These are phyloP conservation scores for Penicillium sp. DNA, from an alignment of 2,329 filamentous ascomycete species.

Conservation along the genomic window DNA sequence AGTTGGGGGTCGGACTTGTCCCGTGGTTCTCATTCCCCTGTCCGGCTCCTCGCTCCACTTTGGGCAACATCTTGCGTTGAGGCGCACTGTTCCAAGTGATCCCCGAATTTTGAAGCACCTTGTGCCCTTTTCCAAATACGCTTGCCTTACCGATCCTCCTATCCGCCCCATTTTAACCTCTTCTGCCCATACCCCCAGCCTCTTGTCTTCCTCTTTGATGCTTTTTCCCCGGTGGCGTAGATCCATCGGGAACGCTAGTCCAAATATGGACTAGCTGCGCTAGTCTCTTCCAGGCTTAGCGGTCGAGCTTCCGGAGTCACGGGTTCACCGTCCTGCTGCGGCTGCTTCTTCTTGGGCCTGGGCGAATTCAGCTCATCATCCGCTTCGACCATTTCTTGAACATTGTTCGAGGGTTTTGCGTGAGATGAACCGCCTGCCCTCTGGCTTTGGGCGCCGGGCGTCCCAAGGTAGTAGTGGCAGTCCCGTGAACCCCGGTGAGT, in stretches of 20 bases:
- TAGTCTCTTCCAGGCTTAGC: conserved; percentile 36
- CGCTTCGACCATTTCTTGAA: conserved; percentile 12
- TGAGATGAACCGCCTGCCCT: conserved; percentile 43
- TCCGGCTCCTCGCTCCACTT: conserved; percentile 20
- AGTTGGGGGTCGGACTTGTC: conserved; percentile 29
- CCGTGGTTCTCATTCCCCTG: conserved; percentile 22
- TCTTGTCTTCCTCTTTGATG: conserved; percentile 15
- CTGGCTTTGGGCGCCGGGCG: conserved; percentile 39
- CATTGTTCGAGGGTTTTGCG: conserved; percentile 22
- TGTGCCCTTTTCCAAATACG: background rate
- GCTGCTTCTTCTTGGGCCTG: conserved; percentile 23
- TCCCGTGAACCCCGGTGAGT: conserved; percentile 45
- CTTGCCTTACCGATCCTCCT: background rate
- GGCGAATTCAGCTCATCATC: conserved; percentile 30
- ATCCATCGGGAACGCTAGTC: conserved; percentile 46
- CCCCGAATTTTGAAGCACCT: background rate
- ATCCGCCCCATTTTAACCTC: conserved; percentile 3
- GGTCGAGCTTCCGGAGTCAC: conserved; percentile 40
- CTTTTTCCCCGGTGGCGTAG: conserved; percentile 30
- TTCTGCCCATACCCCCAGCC: conserved; percentile 11
- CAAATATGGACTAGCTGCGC: conserved; percentile 27
- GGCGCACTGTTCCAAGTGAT: background rate
- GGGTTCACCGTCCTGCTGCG: conserved; percentile 35
- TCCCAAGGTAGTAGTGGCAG: conserved; percentile 44
- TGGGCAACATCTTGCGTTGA: background rate